A percentile compares a stretch with the other conserved stretches of the same genome.
Evolutionary conservation across 1,284 basidiomycete species (phyloP).

Genomic region (Cutaneotrichosporon dermatis): DNA sequence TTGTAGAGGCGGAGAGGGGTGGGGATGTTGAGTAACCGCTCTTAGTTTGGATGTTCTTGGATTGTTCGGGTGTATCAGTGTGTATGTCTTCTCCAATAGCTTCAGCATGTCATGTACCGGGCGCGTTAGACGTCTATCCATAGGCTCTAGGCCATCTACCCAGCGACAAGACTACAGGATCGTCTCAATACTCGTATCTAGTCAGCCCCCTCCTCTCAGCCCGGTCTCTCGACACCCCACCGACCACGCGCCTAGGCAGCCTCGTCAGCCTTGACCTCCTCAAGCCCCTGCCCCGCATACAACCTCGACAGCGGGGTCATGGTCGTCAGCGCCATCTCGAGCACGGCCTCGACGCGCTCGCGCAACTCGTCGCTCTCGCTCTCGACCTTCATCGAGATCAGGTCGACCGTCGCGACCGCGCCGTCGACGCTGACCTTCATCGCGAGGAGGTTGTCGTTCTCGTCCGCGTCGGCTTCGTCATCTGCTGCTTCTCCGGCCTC

Average conservation of each 20-base stretch:
- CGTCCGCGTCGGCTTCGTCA: neutral
- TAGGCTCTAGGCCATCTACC: no score
- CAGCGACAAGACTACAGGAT: no score
- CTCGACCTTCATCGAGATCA: conserved; percentile 56
- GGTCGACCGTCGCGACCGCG: conserved; percentile 33
- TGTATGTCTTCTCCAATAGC: no score
- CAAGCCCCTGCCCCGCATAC: conserved; percentile 35
- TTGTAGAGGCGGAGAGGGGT: neutral
- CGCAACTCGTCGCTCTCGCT: conserved; percentile 65
- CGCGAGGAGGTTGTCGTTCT: conserved; percentile 36
- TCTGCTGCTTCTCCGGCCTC: neutral
- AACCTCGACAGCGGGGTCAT: conserved; percentile 65
- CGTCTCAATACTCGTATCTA: no score
- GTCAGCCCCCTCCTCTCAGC: no score
- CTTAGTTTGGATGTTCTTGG: no score
- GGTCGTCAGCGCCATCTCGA: conserved; percentile 86
- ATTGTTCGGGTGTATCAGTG: no score
- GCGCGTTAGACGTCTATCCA: no score
- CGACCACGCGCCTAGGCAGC: no score
- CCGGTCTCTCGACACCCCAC: no score
- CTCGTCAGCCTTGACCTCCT: conserved; percentile 10
- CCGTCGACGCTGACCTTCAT: conserved; percentile 46
- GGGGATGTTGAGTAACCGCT: no score
- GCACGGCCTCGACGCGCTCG: conserved; percentile 72
- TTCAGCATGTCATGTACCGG: no score